A percentile compares a stretch with the other conserved stretches of the same genome.
These are phyloP conservation scores for Dalbergia cultrata DNA, from an alignment of 306 rosid species.

Conservation along the genomic window DNA sequence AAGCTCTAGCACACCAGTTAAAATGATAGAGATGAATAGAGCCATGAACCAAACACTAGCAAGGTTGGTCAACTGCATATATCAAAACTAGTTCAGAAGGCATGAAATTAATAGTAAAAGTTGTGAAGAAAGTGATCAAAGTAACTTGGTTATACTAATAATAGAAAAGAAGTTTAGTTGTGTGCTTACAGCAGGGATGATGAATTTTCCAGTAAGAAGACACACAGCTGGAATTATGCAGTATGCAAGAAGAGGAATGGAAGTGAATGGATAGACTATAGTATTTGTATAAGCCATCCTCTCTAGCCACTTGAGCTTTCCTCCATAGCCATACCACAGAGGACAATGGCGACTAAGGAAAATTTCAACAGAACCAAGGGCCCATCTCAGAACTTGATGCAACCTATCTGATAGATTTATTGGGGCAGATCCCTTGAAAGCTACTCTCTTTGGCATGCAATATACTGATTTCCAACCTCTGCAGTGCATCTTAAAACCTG, in stretches of 20 bases:
- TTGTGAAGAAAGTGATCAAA: background rate
- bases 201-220: constrained; percentile 62
- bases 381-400: constrained; percentile 65
- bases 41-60: constrained; percentile 62
- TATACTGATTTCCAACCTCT: constrained; percentile 43
- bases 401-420: constrained; percentile 65
- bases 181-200: constrained; percentile 60
- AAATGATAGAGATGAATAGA: constrained; percentile 55
- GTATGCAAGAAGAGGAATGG: constrained; percentile 61
- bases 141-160: background rate
- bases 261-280: constrained; percentile 62
- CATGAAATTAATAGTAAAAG: background rate
- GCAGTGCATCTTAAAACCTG: constrained; percentile 46
- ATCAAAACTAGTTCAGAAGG: constrained; percentile 16
- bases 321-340: constrained; percentile 64
- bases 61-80: constrained; percentile 54
- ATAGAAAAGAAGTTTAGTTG: constrained; percentile 6
- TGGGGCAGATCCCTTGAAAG: constrained; percentile 63
- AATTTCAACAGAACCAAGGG: constrained; percentile 66
- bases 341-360: constrained; percentile 66
- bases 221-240: constrained; percentile 65
- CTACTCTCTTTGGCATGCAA: constrained; percentile 61
- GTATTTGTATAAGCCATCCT: constrained; percentile 60
- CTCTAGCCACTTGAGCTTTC: constrained; percentile 58
- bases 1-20: constrained; percentile 58